These are phyloP conservation scores for Micractinium conductrix DNA, from an alignment of 139 green algal genomes.

Conservation along the genomic window DNA sequence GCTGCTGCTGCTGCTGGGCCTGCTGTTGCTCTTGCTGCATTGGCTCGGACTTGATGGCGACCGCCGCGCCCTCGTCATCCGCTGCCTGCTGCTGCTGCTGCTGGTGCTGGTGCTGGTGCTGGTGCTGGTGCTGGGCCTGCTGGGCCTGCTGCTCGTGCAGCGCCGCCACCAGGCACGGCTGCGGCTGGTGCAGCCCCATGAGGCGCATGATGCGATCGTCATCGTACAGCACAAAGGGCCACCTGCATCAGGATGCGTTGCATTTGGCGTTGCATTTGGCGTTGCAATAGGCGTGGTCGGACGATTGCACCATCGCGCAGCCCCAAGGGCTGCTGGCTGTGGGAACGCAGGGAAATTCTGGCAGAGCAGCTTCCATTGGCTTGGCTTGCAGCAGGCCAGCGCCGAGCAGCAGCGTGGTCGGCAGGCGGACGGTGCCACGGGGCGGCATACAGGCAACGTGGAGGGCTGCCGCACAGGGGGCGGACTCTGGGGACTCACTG, in stretches of 20 bases:
- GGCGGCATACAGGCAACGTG: not conserved
- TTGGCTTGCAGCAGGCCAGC: too few species aligned
- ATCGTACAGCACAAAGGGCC: conserved; percentile 86
- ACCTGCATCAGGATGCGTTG: too few species aligned
- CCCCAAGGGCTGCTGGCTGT: too few species aligned
- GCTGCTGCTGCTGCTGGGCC: not conserved
- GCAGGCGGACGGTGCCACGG: too few species aligned
- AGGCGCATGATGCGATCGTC: conserved; percentile 81
- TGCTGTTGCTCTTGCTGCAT: not conserved
- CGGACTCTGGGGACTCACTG: conserved; percentile 59
- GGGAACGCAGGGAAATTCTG: too few species aligned
- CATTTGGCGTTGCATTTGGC: too few species aligned
- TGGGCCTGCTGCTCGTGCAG: conserved; percentile 2
- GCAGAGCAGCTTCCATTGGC: too few species aligned
- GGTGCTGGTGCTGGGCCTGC: not conserved
- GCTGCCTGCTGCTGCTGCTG: not conserved
- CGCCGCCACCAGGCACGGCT: not conserved
- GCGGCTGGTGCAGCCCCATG: conserved; percentile 53
- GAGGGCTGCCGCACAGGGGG: too few species aligned
- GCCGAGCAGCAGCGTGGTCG: not conserved
- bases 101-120: conserved; percentile 6
- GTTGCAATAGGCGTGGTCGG: too few species aligned
- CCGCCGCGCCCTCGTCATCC: too few species aligned
- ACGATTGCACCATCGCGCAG: too few species aligned
- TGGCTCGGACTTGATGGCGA: too few species aligned